Evolutionary conservation across 139 green algal species (phyloP).

Genomic region (Spirogloea muscicola): DNA sequence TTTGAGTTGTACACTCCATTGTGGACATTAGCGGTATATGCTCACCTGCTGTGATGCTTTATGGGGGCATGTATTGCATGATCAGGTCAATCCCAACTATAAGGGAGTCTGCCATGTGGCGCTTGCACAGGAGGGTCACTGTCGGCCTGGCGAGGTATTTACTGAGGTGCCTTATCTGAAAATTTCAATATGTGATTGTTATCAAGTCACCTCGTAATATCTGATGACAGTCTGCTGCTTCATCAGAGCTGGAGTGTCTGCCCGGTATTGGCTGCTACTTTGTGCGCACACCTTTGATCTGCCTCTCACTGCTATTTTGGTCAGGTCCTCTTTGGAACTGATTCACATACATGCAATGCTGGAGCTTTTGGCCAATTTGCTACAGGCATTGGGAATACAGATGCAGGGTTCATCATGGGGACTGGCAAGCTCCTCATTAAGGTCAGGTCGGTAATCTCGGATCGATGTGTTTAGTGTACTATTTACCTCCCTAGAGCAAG

Average conservation of each 20-base stretch:
- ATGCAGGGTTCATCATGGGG: constrained; percentile 93
- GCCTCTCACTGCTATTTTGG: constrained; percentile 59
- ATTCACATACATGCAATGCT: constrained; percentile 95
- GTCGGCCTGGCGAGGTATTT: constrained; percentile 55
- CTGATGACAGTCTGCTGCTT: neutral
- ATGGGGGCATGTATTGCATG: no score
- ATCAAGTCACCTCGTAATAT: no score
- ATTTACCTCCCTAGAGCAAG: neutral
- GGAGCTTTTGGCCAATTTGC: constrained; percentile 95
- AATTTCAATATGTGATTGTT: no score
- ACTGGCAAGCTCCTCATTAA: constrained; percentile 96
- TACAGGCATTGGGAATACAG: constrained; percentile 91
- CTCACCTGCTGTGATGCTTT: no score
- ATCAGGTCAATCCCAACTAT: constrained; percentile 85
- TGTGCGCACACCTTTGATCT: neutral
- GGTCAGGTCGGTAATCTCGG: constrained; percentile 47
- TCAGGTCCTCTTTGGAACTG: constrained; percentile 91
- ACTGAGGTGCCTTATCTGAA: no score
- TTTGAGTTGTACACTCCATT: no score
- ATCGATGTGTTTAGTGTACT: neutral
- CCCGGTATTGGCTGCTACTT: no score
- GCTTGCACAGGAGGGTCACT: constrained; percentile 84
- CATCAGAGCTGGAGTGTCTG: neutral
- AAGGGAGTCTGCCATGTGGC: constrained; percentile 95
- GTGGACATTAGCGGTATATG: no score